Conservation (phyloP, 345 rosid species). For the Orychophragmus violaceus region DNA sequence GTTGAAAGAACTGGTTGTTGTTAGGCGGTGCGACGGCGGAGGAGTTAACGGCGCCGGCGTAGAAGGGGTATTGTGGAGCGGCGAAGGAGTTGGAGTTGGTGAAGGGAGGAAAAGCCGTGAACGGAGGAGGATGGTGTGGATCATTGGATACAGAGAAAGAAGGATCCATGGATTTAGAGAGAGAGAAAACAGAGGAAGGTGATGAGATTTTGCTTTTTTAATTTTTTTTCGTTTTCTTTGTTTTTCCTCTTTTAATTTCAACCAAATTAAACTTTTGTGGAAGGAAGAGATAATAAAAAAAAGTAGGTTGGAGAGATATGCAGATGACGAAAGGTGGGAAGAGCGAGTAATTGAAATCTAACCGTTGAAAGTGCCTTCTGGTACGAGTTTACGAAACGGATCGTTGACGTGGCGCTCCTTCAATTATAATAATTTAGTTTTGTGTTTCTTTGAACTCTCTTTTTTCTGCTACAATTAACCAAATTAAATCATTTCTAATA, state of each 20-base stretch:
- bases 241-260: neutral
- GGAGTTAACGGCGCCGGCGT: neutral
- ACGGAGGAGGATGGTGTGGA: conserved; percentile 26
- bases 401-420: conserved; percentile 26
- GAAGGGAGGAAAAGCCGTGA: conserved; percentile 16
- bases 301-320: conserved; percentile 20
- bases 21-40: conserved; percentile 12
- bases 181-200: conserved; percentile 19
- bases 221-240: neutral
- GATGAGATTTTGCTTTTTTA: conserved; percentile 25
- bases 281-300: conserved; percentile 3
- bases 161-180: conserved; percentile 38
- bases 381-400: conserved; percentile 16
- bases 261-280: neutral
- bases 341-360: conserved; percentile 19
- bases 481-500: neutral
- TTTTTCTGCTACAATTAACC: neutral
- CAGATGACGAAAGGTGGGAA: conserved; percentile 12
- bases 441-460: conserved; percentile 26
- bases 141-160: conserved; percentile 27
- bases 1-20: conserved; percentile 22
- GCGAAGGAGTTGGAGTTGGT: conserved; percentile 7
- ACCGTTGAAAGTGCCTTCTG: conserved; percentile 27
- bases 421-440: conserved; percentile 5
- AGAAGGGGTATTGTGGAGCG: neutral